Evolutionary conservation across 768 basidiomycete genomes (phyloP).

Genomic region (Tylopilus intermedius): DNA sequence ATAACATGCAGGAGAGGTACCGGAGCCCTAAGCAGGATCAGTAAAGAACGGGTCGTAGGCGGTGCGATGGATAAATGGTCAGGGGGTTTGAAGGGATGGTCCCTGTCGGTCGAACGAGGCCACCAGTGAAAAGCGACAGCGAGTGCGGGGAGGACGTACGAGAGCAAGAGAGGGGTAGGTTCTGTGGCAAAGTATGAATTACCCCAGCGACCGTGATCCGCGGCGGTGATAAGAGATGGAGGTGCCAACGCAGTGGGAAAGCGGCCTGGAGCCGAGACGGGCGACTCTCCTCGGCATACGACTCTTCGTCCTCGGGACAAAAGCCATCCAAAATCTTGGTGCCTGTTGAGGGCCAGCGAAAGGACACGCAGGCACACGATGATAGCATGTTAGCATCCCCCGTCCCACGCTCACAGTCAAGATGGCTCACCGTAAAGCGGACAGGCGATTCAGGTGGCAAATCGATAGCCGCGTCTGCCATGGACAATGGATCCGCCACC

Average conservation of each 20-base stretch:
- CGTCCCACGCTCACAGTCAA: neutral
- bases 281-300: slow-evolving; percentile 18
- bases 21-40: too few relatives aligned
- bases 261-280: neutral
- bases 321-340: slow-evolving; percentile 27
- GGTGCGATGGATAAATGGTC: too few relatives aligned
- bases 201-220: slow-evolving; percentile 15
- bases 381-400: slow-evolving; percentile 8
- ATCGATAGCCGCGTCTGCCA: slow-evolving; percentile 1
- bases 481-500: slow-evolving; percentile 19
- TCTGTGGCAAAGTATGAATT: too few relatives aligned
- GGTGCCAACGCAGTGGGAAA: slow-evolving; percentile 24
- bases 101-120: too few relatives aligned
- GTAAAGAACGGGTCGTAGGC: too few relatives aligned
- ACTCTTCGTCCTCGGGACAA: slow-evolving; percentile 29
- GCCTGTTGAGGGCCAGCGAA: slow-evolving; percentile 23
- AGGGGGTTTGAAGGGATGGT: too few relatives aligned
- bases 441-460: slow-evolving; percentile 2
- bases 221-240: slow-evolving; percentile 28
- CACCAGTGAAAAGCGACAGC: too few relatives aligned
- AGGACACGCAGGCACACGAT: too few relatives aligned
- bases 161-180: too few relatives aligned
- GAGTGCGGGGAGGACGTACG: too few relatives aligned
- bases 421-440: slow-evolving; percentile 13
- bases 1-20: too few relatives aligned